phyloP scores from a whole-genome alignment of 805 yeast species.

The Candida maesae region DNA sequence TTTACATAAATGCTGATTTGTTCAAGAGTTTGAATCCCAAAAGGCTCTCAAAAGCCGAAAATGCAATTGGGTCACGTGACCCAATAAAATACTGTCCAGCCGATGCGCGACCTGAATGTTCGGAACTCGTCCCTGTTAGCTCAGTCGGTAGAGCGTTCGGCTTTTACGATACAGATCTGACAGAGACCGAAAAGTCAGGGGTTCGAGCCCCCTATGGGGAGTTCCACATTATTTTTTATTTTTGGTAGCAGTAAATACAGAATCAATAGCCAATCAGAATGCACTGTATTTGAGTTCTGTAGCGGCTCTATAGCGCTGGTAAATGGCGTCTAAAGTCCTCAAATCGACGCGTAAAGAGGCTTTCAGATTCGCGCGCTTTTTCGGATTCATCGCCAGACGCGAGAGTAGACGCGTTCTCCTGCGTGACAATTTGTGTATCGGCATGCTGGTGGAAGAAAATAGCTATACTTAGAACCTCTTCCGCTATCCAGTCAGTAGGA shows the following conservation, averaged over 20 bases:
- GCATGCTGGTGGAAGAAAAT: too few relatives aligned
- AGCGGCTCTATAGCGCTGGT: too few relatives aligned
- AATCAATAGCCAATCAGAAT: not conserved
- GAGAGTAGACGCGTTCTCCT: not conserved
- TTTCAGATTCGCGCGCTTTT: not conserved
- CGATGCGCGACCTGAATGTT: too few relatives aligned
- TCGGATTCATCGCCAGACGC: not conserved
- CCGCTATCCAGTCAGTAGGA: too few relatives aligned
- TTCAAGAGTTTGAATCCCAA: too few relatives aligned
- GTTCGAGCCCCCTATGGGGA: constrained; percentile 32
- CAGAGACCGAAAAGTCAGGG: constrained; percentile 30
- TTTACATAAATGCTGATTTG: too few relatives aligned
- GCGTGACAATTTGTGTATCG: too few relatives aligned
- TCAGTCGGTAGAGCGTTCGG: constrained; percentile 32
- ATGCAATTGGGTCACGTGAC: constrained; percentile 2
- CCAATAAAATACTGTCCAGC: too few relatives aligned
- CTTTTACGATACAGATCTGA: constrained; percentile 24
- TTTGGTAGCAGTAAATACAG: not conserved
- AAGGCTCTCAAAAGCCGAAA: too few relatives aligned
- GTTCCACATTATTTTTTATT: constrained; percentile 21
- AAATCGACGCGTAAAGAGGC: not conserved
- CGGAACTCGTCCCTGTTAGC: constrained; percentile 31
- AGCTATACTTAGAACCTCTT: too few relatives aligned
- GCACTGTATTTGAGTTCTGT: too few relatives aligned
- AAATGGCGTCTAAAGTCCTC: not conserved